Percentiles rank a stretch among this genome's conserved stretches.
phyloP scores from a whole-genome alignment of 805 yeast genomes.

The Metschnikowia vanudenii region DNA sequence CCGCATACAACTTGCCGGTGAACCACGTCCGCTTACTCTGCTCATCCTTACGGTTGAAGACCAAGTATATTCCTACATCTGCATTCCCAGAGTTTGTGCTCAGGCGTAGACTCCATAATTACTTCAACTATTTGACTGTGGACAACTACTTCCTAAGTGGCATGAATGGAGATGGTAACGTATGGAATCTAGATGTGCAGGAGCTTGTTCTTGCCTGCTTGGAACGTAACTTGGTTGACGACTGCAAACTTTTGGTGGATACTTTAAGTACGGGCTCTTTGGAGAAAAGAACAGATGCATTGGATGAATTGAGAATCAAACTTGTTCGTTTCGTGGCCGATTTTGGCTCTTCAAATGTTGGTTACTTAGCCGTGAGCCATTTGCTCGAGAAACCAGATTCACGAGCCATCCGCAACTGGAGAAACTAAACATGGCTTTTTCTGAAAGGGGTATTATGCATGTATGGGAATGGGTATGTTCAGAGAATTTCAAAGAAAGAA shows the following conservation, averaged over 20 bases:
- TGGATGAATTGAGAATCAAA: conserved; percentile 34
- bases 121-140: conserved; percentile 46
- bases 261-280: conserved; percentile 17
- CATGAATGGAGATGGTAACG: conserved; percentile 36
- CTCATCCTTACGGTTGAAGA: conserved; percentile 35
- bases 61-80: conserved; percentile 39
- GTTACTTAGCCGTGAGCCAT: conserved; percentile 34
- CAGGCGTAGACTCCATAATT: conserved; percentile 35
- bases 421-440: not conserved
- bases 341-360: conserved; percentile 41
- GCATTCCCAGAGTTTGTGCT: conserved; percentile 39
- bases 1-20: conserved; percentile 47
- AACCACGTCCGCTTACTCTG: conserved; percentile 38
- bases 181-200: conserved; percentile 45
- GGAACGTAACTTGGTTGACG: conserved; percentile 51
- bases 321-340: conserved; percentile 41
- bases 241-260: conserved; percentile 23
- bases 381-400: conserved; percentile 12
- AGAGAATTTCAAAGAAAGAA: no score
- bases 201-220: conserved; percentile 56
- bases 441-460: no score
- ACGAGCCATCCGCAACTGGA: conserved; percentile 5
- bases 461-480: no score
- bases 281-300: conserved; percentile 15
- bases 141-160: conserved; percentile 51